These are phyloP conservation scores for Cryptomeria japonica DNA, from an alignment of 75 land plant genomes.

Conservation along the genomic window DNA sequence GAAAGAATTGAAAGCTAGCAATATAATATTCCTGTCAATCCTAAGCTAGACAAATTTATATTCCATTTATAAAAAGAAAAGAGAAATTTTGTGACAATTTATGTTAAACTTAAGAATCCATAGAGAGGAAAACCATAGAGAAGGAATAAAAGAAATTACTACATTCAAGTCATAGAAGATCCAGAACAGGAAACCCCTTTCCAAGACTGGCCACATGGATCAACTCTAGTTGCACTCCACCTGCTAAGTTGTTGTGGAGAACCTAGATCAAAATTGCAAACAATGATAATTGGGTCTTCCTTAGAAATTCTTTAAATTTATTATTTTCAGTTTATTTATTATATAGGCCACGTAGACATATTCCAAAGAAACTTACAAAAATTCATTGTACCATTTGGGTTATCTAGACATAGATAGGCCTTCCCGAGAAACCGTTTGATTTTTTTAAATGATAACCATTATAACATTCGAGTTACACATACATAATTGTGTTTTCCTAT, in stretches of 20 bases:
- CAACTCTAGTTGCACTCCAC: conserved; percentile 61
- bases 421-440: background rate
- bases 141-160: background rate
- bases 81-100: conserved; percentile 1
- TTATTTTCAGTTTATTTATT: no score
- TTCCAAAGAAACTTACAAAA: no score
- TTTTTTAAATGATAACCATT: background rate
- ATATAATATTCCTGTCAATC: conserved; percentile 29
- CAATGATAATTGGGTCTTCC: no score
- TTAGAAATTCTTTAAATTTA: no score
- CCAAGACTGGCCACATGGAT: conserved; percentile 91
- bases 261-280: no score
- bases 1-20: conserved; percentile 20
- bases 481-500: background rate
- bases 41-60: conserved; percentile 19
- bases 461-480: background rate
- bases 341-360: no score
- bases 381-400: no score
- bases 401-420: no score
- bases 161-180: conserved; percentile 76
- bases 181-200: conserved; percentile 79
- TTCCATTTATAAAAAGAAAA: conserved; percentile 5
- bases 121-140: background rate
- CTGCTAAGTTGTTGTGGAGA: conserved; percentile 54
- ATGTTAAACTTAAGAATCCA: background rate